Evolutionary conservation across 352 stramenopile genomes (phyloP).

Genomic region (Pythium coloratum): DNA sequence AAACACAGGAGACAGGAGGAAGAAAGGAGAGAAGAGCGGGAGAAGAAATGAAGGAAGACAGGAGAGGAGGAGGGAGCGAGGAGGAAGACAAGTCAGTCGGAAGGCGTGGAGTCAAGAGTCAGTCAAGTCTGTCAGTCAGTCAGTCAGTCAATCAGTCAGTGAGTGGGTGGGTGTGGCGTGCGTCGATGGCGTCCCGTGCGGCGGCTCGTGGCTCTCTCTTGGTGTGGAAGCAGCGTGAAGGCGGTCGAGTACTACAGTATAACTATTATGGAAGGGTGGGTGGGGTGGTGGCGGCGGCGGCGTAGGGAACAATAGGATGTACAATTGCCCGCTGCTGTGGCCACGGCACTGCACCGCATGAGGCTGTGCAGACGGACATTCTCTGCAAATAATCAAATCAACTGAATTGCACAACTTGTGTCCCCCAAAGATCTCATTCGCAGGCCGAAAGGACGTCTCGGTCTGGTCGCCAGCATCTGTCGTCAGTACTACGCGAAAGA

Average conservation of each 20-base stretch:
- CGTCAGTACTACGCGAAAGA: not conserved
- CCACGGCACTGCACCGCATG: not conserved
- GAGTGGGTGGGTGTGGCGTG: constrained; percentile 2
- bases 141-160: not conserved
- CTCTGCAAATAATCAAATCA: constrained; percentile 21
- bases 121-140: not conserved
- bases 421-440: not conserved
- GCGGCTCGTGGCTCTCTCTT: constrained; percentile 6
- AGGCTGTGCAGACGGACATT: not conserved
- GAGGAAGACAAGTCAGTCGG: constrained; percentile 2
- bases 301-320: constrained; percentile 5
- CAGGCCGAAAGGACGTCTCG: not conserved
- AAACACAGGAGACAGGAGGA: not conserved
- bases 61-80: constrained; percentile 5
- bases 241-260: constrained; percentile 7
- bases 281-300: not conserved
- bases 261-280: constrained; percentile 5
- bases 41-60: constrained; percentile 25
- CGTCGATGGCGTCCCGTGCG: constrained; percentile 4
- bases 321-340: not conserved
- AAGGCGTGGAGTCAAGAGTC: not conserved
- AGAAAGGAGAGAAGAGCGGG: not conserved
- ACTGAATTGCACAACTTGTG: constrained; percentile 17
- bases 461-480: not conserved
- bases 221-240: constrained; percentile 7